Base-by-base conservation (phyloP, 352 stramenopile genomes). In the Phytophthora citrophthora region DNA sequence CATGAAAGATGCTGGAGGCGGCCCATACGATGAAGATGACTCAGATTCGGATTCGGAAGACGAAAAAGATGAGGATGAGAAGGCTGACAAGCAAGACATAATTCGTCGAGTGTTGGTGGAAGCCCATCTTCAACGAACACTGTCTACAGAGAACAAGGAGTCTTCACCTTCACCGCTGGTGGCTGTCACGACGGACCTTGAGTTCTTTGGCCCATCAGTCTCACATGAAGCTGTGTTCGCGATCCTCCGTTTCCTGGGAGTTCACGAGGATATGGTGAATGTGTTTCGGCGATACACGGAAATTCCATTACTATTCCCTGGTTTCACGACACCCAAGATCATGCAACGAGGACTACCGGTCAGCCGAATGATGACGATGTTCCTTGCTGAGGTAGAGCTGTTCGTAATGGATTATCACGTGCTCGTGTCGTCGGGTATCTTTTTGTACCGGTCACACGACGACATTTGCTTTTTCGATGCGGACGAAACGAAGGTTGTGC, bases 371-470 rank as follows among this genome's bases (percentile, higher is more conserved):
- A 73, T 73, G 54, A 74, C 70, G 11, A 68, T 77, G 26, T 68
- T 86, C 20, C 65, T 80, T 23, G 63, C 68, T 3, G 77, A 86
- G 55, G 38, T 77, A 18, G 20, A 83, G 57, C 48, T 86, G 31
- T 86, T 86, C 40, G 53, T 67, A 16, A 75, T 86, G 66, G 77
- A 86, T 70, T 79, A 78, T 34, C 46, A 70, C 2, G 77, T 84
- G 23, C 60, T 80, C 12, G 64, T 56, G 10, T 53, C 58, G 5
- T 61, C 66, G 23, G 70, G 48, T 6, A 60, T 82, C 13, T 72
- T 76, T 47, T 24, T 86, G 29, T 86, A 74, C 29, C 77, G 77
- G 6, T 73, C 58, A 13, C 77, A 83, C 53, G 77, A 86, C 49
- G 74, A 82, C 43, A 86, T 86, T 55, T 79, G 64, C 54, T 74